Base-by-base conservation (phyloP, 148 eudicot species). In the Rhododendron ferrugineum region DNA sequence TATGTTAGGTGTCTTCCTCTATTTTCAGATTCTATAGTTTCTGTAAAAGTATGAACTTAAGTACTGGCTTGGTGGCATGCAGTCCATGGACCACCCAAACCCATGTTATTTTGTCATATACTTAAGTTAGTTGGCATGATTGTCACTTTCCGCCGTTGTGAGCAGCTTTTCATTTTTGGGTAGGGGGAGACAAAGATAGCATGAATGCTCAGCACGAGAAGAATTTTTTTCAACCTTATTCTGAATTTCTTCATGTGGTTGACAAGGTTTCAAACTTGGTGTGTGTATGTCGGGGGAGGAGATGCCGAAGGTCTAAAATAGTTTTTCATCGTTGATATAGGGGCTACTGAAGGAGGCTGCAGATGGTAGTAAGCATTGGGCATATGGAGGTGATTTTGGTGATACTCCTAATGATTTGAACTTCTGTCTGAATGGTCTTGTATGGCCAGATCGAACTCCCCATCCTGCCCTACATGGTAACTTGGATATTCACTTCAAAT, bases 361-460 rank as follows among this genome's bases (percentile, higher is more conserved):
- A 54, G 93, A 92, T 90, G 96, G 98, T 80, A 87, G 79, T 47
- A 96, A 93, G 89, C 91, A 89, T 83, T 96, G 99, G 99, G 98
- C 97, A 68, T 96, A 96, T 89, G 99, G 99, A 86, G 99, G 99
- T 80, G 98, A 96, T 89, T 96, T 94, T 89, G 99, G 99, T 62
- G 99, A 96, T 92, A 83, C 58, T 62, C 99, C 99, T 30, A 96
- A 96, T 87, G 99, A 96, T 88, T 87, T 96, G 84, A 96, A 96
- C 89, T 96, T 96, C 87, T 96, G 99, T 87, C 81, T 96, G n/a
- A 94, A 96, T 91, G 99, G 99, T 77, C 85, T 96, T 75, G 85
- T 72, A 42, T 96, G 98, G 97, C 97, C 99, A 73, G 98, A 96
- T 88, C 92, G 99, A 89, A 93, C 91, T 88, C 94, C 95, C 89